phyloP scores from a whole-genome alignment of 2,329 filamentous ascomycete genomes.

The Annulohypoxylon truncatum region DNA sequence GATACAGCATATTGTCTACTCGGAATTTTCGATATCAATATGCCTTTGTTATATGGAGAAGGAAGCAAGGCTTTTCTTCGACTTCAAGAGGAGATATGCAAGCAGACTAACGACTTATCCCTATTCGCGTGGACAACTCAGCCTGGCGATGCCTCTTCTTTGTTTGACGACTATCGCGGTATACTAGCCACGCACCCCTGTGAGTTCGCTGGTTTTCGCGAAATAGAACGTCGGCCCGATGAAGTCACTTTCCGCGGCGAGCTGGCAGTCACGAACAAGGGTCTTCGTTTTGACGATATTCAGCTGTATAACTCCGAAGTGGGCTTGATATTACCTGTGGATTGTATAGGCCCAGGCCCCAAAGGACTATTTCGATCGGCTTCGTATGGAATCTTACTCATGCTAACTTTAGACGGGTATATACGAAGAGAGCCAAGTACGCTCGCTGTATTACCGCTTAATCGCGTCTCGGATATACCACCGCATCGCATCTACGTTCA shows the following conservation, averaged over 20 bases:
- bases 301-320: conserved; percentile 5
- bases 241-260: conserved; percentile 3
- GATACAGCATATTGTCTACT: conserved; percentile 39
- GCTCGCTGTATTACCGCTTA: conserved; percentile 6
- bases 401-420: conserved; percentile 23
- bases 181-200: conserved; percentile 25
- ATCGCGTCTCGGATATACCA: neutral
- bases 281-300: conserved; percentile 23
- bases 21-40: conserved; percentile 37
- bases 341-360: neutral
- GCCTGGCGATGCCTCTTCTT: neutral
- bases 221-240: neutral
- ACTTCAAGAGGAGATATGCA: conserved; percentile 37
- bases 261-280: conserved; percentile 22
- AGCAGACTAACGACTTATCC: conserved; percentile 29
- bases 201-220: conserved; percentile 10
- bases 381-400: conserved; percentile 20
- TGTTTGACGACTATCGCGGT: conserved; percentile 16
- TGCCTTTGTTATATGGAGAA: conserved; percentile 35
- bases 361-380: neutral
- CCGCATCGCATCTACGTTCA: conserved; percentile 19
- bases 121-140: conserved; percentile 33
- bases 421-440: conserved; percentile 12
- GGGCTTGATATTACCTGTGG: conserved; percentile 13
- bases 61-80: conserved; percentile 29